A percentile compares a stretch with the other conserved stretches of the same genome.
Conservation (phyloP, 106 monocot genomes). For the Acorus calamus region DNA sequence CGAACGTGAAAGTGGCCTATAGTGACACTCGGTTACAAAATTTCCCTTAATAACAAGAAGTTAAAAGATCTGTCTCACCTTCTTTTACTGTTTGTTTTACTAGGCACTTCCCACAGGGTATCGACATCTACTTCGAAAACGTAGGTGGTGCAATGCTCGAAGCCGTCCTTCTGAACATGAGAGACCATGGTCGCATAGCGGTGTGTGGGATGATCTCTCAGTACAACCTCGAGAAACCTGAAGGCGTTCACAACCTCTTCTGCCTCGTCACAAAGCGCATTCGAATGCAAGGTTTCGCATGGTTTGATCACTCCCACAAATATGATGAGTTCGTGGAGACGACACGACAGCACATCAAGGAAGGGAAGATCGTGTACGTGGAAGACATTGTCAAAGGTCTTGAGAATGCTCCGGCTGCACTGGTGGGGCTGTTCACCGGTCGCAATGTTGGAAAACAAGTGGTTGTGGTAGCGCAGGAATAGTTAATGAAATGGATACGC, state of each 20-base stretch:
- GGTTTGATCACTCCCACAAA: slow-evolving; percentile 11
- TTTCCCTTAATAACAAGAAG: too few relatives aligned
- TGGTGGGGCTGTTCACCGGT: slow-evolving; percentile 30
- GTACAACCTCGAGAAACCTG: slow-evolving; percentile 27
- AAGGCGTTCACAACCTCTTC: slow-evolving; percentile 24
- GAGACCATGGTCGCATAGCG: slow-evolving; percentile 21
- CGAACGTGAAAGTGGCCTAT: slow-evolving; percentile 10
- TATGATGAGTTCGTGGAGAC: slow-evolving; percentile 26
- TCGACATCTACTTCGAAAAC: slow-evolving; percentile 53
- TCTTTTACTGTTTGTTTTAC: background rate
- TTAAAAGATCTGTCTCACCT: too few relatives aligned
- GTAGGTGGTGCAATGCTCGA: slow-evolving; percentile 44
- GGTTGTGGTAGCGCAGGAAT: slow-evolving; percentile 20
- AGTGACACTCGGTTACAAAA: too few relatives aligned
- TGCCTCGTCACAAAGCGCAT: slow-evolving; percentile 9
- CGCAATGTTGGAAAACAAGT: slow-evolving; percentile 42
- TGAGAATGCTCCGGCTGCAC: slow-evolving; percentile 34
- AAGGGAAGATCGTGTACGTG: slow-evolving; percentile 28
- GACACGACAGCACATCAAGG: slow-evolving; percentile 7
- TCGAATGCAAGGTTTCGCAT: slow-evolving; percentile 27
- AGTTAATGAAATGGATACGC: too few relatives aligned
- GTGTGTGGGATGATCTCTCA: slow-evolving; percentile 47
- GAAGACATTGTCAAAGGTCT: slow-evolving; percentile 36
- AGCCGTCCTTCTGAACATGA: slow-evolving; percentile 43
- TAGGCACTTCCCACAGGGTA: slow-evolving; percentile 39